A percentile compares a stretch with the other conserved stretches of the same genome.
Evolutionary conservation across 768 basidiomycete genomes (phyloP).

Genomic region (Hericium rajendrae): DNA sequence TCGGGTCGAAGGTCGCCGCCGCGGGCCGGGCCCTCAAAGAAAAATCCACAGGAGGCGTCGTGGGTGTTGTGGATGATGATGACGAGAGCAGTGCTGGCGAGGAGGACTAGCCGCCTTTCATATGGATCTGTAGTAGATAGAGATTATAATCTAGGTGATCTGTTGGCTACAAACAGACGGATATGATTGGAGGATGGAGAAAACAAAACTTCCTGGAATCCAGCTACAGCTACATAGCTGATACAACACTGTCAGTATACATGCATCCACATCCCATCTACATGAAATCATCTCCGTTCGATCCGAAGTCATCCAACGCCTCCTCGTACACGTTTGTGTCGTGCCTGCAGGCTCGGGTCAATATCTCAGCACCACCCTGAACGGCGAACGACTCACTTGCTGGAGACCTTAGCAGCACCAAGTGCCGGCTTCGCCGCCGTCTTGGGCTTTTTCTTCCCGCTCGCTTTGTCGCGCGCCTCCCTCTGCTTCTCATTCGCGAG

Average conservation of each 20-base stretch:
- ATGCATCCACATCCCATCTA: conserved; percentile 64
- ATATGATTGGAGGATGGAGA: not conserved
- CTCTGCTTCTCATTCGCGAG: conserved; percentile 94
- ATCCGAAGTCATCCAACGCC: conserved; percentile 81
- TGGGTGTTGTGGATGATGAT: conserved; percentile 57
- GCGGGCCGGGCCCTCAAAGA: conserved; percentile 64
- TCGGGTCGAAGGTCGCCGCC: conserved; percentile 65
- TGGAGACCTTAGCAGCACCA: conserved; percentile 59
- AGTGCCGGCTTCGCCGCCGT: conserved; percentile 60
- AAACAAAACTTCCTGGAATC: not conserved
- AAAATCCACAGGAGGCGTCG: conserved; percentile 53
- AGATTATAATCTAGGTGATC: conserved; percentile 5
- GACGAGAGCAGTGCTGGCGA: conserved; percentile 18
- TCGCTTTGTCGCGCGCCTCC: conserved; percentile 75
- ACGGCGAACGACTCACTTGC: conserved; percentile 35
- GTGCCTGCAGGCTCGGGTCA: conserved; percentile 34
- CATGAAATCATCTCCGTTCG: conserved; percentile 81
- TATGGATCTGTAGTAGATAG: not conserved
- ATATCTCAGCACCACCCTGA: not conserved
- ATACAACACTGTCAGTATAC: conserved; percentile 3
- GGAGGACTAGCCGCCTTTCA: not conserved
- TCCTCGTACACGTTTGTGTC: conserved; percentile 84
- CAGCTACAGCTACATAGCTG: not conserved
- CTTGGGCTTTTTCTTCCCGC: conserved; percentile 86
- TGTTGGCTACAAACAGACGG: conserved; percentile 3